Evolutionary conservation across 2,329 filamentous ascomycete species (phyloP), one percentile per base, ranked within the genome.

Genomic region (Pseudogymnoascus sp.): DNA sequence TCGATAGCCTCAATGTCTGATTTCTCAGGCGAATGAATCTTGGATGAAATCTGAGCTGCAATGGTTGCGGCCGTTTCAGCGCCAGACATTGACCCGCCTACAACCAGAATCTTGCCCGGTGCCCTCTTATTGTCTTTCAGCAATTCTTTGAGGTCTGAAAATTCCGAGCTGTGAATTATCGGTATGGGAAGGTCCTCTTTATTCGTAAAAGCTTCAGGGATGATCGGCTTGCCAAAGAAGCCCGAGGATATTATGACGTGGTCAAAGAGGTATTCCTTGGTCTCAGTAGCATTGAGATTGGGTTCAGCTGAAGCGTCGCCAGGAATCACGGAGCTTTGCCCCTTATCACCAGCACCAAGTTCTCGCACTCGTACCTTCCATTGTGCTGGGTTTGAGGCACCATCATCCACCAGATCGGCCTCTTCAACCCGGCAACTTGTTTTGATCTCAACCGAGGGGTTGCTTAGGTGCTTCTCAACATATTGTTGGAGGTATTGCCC

Each of bases 11-110:
- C 73, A 4, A 84, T 73, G 0, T 67, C 61, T 31, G 72, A 77
- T 1, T 73, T 64, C 0, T 73, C 74, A 0, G 85, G 82, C 0
- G 82, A 80, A 70, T 87, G 77, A 10, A 74, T 73, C 2, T 81
- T 80, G 5, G 85, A 85, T 0, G 89, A 92, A 1, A 93, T 73
- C 65, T 92, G 85, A 4, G 84, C 79, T 9, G 88, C 89, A 59
- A 92, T 82, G 1, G 86, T 85, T 8, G 84, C 86, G 0, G 89
- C 87, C 58, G 87, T 87, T 75, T 95, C 90, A 4, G 89, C 83
- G 0, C 89, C 90, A 1, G 89, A 93, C 81, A 94, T 92, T 68
- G 92, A 89, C 0, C 89, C 90, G 0, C 90, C 90, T 0, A 92
- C 83, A 0, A 95, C 78, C 1, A 91, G 78, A 13, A 94, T 84